Base-by-base conservation (phyloP, 331 rosid species). In the Dryas integrifolia region DNA sequence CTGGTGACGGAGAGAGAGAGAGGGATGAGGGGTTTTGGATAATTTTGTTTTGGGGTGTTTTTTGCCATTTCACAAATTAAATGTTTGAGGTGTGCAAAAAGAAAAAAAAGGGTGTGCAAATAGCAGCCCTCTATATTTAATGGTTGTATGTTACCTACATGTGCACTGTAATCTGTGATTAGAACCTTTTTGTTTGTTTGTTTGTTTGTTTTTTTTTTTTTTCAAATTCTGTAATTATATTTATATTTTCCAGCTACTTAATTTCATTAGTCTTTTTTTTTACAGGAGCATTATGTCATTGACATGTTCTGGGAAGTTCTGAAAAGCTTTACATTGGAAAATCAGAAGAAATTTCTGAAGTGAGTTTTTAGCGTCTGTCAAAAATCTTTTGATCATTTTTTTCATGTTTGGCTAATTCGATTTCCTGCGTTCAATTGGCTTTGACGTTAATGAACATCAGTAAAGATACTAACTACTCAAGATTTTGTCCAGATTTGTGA, bases 301-400 rank as follows among this genome's bases (percentile, higher is more conserved):
- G 90, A 85, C 79, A 91, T 89, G 89, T 83, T 91, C 77, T 94
- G 97, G 98, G 96, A 91, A 87, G 92, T 86, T 73, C 86, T 94
- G 77, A 94, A 94, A 83, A 86, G 89, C 69, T 91, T 89, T 85
- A 86, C 97, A 50, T 45, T 86, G 82, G 96, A 91, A 86, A 85
- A 91, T 78, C 89, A 94, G 81, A 89, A 89, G 89, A 91, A 88
- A 56, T 82, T 94, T 81, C 80, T 94, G 77, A 94, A 94, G 98
- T 91, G 86, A 85, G 97, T 78, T 71, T 68, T 10, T 45, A 58
- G 61, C 18, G 41, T 50, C 70, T 63, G 10, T n/a, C 67, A 7
- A 58, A 43, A 55, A 26, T 60, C 68, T 9, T 52, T 39, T 43
- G 6, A 24, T 15, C 30, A 11, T 49, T 39, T 51, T 40, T 69